Conservation (phyloP, 169 alveolate species). For the Pseudocohnilembus persalinus region DNA sequence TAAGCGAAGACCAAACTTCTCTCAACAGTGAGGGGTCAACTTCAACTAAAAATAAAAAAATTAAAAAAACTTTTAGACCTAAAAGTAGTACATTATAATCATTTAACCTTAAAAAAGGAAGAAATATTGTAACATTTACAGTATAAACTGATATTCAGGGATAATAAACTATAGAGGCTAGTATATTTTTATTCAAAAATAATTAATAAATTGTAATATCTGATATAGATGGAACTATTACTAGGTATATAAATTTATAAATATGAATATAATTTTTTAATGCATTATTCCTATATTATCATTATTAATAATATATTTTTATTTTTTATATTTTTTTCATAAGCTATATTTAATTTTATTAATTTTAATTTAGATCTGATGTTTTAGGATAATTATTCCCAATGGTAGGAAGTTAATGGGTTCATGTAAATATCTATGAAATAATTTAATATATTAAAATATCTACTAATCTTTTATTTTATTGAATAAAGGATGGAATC, state of each 20-base stretch:
- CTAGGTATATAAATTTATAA: conserved; percentile 72
- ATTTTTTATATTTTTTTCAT: no score
- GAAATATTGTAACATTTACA: conserved; percentile 60
- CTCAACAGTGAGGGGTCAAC: not conserved
- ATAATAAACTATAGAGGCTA: conserved; percentile 88
- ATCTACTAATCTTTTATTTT: not conserved
- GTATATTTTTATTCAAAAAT: conserved; percentile 93
- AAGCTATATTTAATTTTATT: not conserved
- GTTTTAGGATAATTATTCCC: conserved; percentile 97
- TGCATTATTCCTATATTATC: no score
- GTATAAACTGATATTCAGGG: conserved; percentile 79
- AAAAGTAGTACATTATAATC: conserved; percentile 53
- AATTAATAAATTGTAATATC: conserved; percentile 93
- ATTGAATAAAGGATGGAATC: conserved; percentile 77
- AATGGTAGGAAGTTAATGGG: conserved; percentile 97
- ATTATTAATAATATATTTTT: no score
- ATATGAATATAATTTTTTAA: no score
- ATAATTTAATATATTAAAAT: no score
- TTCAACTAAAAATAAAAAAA: not conserved
- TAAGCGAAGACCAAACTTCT: not conserved
- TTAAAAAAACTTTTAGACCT: conserved; percentile 52
- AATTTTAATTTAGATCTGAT: conserved; percentile 80
- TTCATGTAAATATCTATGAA: conserved; percentile 73
- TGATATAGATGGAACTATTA: conserved; percentile 99
- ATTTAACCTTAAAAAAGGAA: conserved; percentile 55